Base-by-base conservation (phyloP, 352 stramenopile genomes). In the Stramenopiles sp. region DNA sequence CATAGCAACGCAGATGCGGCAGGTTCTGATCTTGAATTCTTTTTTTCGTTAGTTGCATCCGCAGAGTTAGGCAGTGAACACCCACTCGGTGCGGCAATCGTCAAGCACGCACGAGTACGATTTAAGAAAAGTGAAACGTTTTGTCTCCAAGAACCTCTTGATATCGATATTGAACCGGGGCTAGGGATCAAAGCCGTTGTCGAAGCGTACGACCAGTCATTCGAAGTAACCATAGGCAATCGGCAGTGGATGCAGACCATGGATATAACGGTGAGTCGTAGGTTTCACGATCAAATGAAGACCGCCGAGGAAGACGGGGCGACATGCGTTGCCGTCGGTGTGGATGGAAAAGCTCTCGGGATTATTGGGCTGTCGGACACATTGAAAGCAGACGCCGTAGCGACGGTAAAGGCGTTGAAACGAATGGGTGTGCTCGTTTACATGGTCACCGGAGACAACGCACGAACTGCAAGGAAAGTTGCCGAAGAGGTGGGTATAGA, bases 361-460 rank as follows among this genome's bases (percentile, higher is more conserved):
- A 81, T 92, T n/a, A 88, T 95, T 76, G 88, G 85, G 37, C 81
- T 94, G 0, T 84, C 83, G 0, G 88, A 94, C 68, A 84, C 85
- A 25, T 84, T 93, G 1, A 96, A 96, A 35, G 83, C 88, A 0
- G 92, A 97, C 77, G 92, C 93, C 2, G 84, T 88, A 48, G 82
- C 85, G 49, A 92, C 92, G 32, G 83, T 98, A 1, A 87, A 83
- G 74, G 90, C 92, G 79, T 84, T 98, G 37, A 83, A 89, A 74
- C 74, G 91, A 37, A 93, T 94, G 82, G 88, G 89, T 0, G 82
- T 98, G 34, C 86, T 96, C 34, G 88, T 98, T 12, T 97, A 90
- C 87, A 98, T 99, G 92, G 82, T 98, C n/a, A 99, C 95, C n/a
- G 96, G 96, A 30, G 96, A 99, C 81, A 98, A 98, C 81, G 79